Base-by-base conservation (phyloP, 2,329 filamentous ascomycete genomes). In the Ascocoryne sarcoides region DNA sequence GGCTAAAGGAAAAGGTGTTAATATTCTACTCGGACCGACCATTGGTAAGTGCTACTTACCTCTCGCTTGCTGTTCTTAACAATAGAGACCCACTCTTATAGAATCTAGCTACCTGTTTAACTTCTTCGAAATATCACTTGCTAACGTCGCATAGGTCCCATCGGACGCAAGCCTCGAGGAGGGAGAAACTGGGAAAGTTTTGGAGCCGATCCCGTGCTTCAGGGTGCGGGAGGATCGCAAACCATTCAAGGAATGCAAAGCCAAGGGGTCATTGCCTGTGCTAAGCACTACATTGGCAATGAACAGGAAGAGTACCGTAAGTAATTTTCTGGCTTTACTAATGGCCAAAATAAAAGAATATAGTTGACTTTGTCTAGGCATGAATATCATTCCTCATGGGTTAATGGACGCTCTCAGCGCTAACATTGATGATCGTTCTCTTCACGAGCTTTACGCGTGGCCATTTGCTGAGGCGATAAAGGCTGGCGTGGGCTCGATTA, bases 131-230 rank as follows among this genome's bases (percentile, higher is more conserved):
- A n/a, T 32, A 12, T 26, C 7, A 26, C 12, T 7, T 26, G 23
- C 23, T 26, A 26, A 26, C 23, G 12, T 26, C 7, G 23, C 12
- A n/a, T 26, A 26, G 84, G 83, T 0, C 75, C 85, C 1, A 57
- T 88, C 1, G 84, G 84, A 2, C 70, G 82, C 8, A 84, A 85
- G 52, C 82, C 82, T 0, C 70, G 76, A 36, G 83, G 80, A 10
- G 84, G 84, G 12, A 73, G 84, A 29, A 84, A 76, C 52, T 88
- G 82, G 83, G 84, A 88, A 57, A 76, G 76, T 0, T 87, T 87
- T 52, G 82, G 80, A 1, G 63, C 72, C 1, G 83, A 88, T 55
- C 81, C 83, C 0, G 74, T 75, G 2, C 67, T 88, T 19, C 73
- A 78, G 51, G 75, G 64, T 0, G 60, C 69, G 40, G 66, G 66